These are phyloP conservation scores for Yamadazyma sp. DNA, from an alignment of 805 yeast genomes.

Conservation along the genomic window DNA sequence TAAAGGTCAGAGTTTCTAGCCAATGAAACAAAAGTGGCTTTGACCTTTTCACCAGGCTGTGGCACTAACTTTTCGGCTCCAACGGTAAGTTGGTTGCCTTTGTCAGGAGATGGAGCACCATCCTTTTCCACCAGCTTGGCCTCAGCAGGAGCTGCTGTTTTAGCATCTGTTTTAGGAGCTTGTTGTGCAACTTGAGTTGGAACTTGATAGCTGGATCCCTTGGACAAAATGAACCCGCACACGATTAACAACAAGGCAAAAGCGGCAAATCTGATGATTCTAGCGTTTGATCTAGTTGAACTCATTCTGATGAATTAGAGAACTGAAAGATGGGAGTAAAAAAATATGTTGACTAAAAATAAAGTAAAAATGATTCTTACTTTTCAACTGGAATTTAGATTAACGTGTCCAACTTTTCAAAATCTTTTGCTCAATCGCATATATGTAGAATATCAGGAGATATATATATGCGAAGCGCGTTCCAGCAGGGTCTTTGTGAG, in stretches of 20 bases:
- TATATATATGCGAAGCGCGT: too few relatives aligned
- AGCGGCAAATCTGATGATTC: conserved; percentile 36
- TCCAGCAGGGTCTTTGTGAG: too few relatives aligned
- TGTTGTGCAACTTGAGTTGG: too few relatives aligned
- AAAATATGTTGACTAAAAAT: background rate
- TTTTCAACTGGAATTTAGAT: background rate
- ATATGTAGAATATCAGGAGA: too few relatives aligned
- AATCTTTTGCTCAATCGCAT: conserved; percentile 2
- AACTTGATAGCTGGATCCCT: conserved; percentile 33
- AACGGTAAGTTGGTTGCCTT: conserved; percentile 26
- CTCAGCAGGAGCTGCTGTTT: conserved; percentile 4
- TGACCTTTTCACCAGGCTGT: conserved; percentile 52
- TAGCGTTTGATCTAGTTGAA: conserved; percentile 33
- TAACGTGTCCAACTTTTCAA: conserved; percentile 7
- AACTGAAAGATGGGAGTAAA: too few relatives aligned
- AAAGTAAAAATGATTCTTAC: background rate
- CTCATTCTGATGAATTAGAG: conserved; percentile 3
- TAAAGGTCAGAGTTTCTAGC: conserved; percentile 73
- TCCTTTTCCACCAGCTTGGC: background rate
- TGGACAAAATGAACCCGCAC: conserved; percentile 38
- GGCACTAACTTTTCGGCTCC: conserved; percentile 16
- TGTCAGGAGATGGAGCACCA: too few relatives aligned
- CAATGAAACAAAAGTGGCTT: conserved; percentile 76
- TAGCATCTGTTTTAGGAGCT: too few relatives aligned
- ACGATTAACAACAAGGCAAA: conserved; percentile 36